Base-by-base conservation (phyloP, 202 grass and related monocot species). In the Panicum hallii region DNA sequence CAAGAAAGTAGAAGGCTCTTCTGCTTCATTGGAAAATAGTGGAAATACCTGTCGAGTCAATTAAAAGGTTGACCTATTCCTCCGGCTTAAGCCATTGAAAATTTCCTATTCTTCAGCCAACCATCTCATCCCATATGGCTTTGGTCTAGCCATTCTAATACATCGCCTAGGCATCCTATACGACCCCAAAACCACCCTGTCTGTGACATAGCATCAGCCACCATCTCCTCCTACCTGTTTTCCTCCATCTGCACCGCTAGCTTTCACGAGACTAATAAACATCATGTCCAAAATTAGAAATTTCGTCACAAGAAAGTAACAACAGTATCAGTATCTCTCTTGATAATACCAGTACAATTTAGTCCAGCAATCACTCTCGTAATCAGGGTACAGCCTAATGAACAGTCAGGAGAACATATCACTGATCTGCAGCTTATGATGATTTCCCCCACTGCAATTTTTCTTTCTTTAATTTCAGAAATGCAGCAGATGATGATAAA, bases 271-370 rank as follows among this genome's bases (percentile, higher is more conserved):
- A 67, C 6, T 10, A 16, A 40, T 7, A 2, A 19, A 49, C 12
- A 41, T 4, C 62, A 55, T 38, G 60, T 45, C 77, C 3, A 1
- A 22, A 63, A 79, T 53, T 72, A 79, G 16, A 63, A 70, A 79
- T n/a, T 19, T 58, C 6, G 0, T 8, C 44, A 23, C 5, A 48
- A 78, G 26, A 69, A 58, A 78, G 53, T 40, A 40, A 22, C 9
- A 32, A 9, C 63, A 63, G 58, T 26, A 49, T 70, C 17, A 74
- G 10, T 60, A 28, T 74, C 13, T 69, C 60, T 20, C 11, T 23
- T 50, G 50, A 50, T 62, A 3, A 11, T 47, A 15, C 20, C 47
- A 12, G 62, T 38, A 64, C 15, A 4, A 32, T 65, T 2, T 38
- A 38, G 14, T 65, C 32, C 14, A 40, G 16, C 32, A 66, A 15